Evolutionary conservation across 2,329 filamentous ascomycete species (phyloP), one percentile per base, ranked within the genome.

Genomic region (Fusarium duplospermum): DNA sequence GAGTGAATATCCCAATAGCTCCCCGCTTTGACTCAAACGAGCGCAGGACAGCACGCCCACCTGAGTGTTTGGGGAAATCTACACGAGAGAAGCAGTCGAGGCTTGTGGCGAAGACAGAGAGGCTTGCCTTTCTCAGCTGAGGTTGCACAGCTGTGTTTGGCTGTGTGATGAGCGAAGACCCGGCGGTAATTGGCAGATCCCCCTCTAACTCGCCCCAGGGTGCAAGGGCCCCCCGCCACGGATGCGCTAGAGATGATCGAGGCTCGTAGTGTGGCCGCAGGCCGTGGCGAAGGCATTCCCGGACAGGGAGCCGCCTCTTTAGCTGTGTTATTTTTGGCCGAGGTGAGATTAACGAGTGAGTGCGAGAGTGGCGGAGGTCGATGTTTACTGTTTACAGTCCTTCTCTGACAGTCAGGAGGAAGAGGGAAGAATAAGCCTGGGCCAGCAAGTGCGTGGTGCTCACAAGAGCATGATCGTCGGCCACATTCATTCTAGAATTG

Each of bases 241-340:
- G 42, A 31, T 42, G 56, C 61, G 47, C 61, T 72, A 72, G 64
- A 62, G 64, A 58, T 50, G 27, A 72, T 66, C 29, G 57, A 65
- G 71, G 64, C 68, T 74, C 38, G 45, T 56, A 29, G 54, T 61
- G 36, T 59, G 61, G 52, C 71, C 64, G 57, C 67, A 74, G 59
- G 61, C 38, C 42, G 71, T 74, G 72, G 72, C 72, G 68, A 74
- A 66, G 72, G 64, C 45, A 59, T 61, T 54, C 58, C 50, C 33
- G 47, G 50, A 56, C 61, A 59, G 31, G 38, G 58, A 31, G 35
- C 40, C 42, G 22, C 58, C 54, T 38, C 27, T n/a, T 16, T 61
- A 24, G 16, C 9, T 45, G 22, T 63, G 71, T 69, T 73, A 74
- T 73, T 73, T 74, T 74, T 74, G 71, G 68, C 38, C 42, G 45